Base-by-base conservation (phyloP, 1,284 basidiomycete species). In the Somion occarium region DNA sequence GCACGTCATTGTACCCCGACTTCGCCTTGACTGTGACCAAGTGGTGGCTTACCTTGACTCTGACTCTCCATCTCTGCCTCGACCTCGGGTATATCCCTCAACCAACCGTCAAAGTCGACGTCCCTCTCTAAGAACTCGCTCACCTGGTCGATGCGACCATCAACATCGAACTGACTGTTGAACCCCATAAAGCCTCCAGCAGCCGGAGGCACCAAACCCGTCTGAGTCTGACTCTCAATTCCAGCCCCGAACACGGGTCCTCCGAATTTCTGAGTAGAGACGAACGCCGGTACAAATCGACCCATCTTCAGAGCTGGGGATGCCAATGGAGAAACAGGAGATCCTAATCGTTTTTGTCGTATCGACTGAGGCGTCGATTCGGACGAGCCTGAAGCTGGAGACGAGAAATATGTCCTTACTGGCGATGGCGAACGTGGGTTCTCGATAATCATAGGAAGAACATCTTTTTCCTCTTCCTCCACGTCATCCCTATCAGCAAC, bases 111-210 rank as follows among this genome's bases (percentile, higher is more conserved):
- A 50, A 73, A 72, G 53, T 78, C 74, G 1, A 78, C 71, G 42
- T 76, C 76, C 52, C 65, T 62, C 53, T 73, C 72, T 50, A 78
- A 56, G 49, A 74, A 48, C 54, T 72, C 72, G 48, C 65, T 73
- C 13, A 75, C 69, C 53, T 64, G 64, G 38, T 70, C 69, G 37
- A 75, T 64, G 47, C 69, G 65, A 13, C 64, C 67, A 54, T 76
- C 75, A 3, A 76, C 65, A 53, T 78, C 73, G 51, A 73, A 73
- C 56, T 76, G 76, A n/a, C 75, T 75, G 49, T 69, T 73, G 53
- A 70, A 75, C 0, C 67, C 69, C 62, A 69, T 61, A 26, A 63
- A 23, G 19, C 64, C 65, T 45, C 60, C 59, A 22, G 20, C 34
- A 47, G 41, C 25, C 3, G 30, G 42, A 22, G 41, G 24, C 20